Conservation (phyloP, 2,329 filamentous ascomycete species). For the Exophiala phaeomuriformis region DNA sequence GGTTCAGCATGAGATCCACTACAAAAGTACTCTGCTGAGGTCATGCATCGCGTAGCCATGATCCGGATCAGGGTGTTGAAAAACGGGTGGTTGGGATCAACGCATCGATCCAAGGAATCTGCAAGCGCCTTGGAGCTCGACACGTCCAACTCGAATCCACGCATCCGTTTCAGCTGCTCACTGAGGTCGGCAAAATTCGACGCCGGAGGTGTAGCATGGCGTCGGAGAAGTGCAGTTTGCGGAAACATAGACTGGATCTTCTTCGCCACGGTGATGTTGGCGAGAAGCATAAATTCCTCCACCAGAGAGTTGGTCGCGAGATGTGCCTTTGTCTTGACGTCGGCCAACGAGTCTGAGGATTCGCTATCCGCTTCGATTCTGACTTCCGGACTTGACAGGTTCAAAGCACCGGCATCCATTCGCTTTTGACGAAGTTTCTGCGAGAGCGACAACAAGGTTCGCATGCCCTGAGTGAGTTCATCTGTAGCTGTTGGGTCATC, state of each 20-base stretch:
- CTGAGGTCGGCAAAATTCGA: slow-evolving; percentile 93
- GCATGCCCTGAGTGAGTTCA: slow-evolving; percentile 82
- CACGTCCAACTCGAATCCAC: slow-evolving; percentile 67
- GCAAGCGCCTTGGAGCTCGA: slow-evolving; percentile 91
- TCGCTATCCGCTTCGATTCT: slow-evolving; percentile 82
- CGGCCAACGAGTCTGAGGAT: slow-evolving; percentile 80
- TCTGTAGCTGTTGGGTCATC: slow-evolving; percentile 83
- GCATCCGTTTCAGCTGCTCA: slow-evolving; percentile 84
- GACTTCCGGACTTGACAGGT: slow-evolving; percentile 95
- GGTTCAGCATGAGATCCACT: slow-evolving; percentile 86
- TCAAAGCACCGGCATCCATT: slow-evolving; percentile 90
- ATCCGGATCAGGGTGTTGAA: slow-evolving; percentile 98
- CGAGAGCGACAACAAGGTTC: slow-evolving; percentile 76
- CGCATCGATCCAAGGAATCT: slow-evolving; percentile 79
- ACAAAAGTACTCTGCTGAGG: slow-evolving; percentile 97
- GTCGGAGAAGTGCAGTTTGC: slow-evolving; percentile 86
- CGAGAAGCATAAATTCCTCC: slow-evolving; percentile 98
- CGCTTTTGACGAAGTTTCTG: slow-evolving; percentile 92
- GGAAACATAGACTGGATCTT: slow-evolving; percentile 90
- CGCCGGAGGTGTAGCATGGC: slow-evolving; percentile 85
- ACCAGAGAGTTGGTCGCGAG: slow-evolving; percentile 96
- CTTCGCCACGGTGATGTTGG: slow-evolving; percentile 87
- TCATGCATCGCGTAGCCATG: slow-evolving; percentile 98
- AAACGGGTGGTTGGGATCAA: slow-evolving; percentile 75
- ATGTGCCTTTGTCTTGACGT: slow-evolving; percentile 90